Base-by-base conservation (phyloP, 257 asterid species). In the Solanum commersonii region DNA sequence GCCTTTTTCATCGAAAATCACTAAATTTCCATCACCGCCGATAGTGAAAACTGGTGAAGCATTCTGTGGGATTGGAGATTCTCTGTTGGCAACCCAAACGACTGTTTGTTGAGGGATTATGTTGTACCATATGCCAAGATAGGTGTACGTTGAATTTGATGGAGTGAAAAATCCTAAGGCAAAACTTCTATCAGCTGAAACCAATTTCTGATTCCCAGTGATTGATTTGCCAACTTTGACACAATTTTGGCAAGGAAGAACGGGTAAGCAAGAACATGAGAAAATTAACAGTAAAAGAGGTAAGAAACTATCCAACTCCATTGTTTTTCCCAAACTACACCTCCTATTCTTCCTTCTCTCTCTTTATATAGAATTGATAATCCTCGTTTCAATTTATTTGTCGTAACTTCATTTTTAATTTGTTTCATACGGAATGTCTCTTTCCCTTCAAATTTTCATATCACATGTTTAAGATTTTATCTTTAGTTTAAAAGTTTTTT, bases 41-140 rank as follows among this genome's bases (percentile, higher is more conserved):
- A 86, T 6, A 11, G 49, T 46, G 42, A 84, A 35, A 65, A 84
- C 73, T 40, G 87, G 29, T n/a, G 35, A 2, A 16, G 86, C 78
- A 31, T 65, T 12, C 42, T 3, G 29, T 14, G 87, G 65, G 40
- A 60, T 23, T 0, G 88, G 90, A 16, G 65, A 34, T 23, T 84
- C 86, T 72, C 88, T 74, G 10, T 88, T 84, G 14, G 88, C 88
- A 16, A 88, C 88, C 90, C 90, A 88, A 84, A 88, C 35, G 18
- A 83, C 37, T 6, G 52, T 88, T 16, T 23, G 81, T 29, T 31
- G 33, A 49, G 74, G 11, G 12, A 56, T 29, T 14, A 2, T 25
- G 6, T 70, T 84, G 84, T 88, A 84, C 87, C 90, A 84, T 18
- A 73, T 72, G 22, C 89, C 89, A 13, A 79, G 78, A 15, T 78